Percentiles rank a stretch among this genome's conserved stretches.
Conservation (phyloP, 2,329 filamentous ascomycete genomes). For the Akanthomyces dipterigenus region DNA sequence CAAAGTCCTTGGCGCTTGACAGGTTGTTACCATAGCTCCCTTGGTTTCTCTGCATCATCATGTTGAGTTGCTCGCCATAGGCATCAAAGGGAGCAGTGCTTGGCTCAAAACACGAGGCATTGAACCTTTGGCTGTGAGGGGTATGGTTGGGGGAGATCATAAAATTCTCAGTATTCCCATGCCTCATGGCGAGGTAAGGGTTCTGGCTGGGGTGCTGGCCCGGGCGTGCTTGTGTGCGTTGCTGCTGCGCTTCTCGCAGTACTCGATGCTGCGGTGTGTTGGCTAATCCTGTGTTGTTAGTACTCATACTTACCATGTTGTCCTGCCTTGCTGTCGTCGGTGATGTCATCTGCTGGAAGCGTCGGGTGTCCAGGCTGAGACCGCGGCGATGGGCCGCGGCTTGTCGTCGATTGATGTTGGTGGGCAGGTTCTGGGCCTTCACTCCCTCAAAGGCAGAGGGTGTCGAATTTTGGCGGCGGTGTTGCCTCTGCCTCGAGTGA, state of each 20-base stretch:
- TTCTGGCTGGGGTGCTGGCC: slow-evolving; percentile 34
- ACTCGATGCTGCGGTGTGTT: slow-evolving; percentile 58
- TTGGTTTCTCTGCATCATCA: slow-evolving; percentile 42
- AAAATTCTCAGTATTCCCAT: slow-evolving; percentile 45
- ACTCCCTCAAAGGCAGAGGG: slow-evolving; percentile 69
- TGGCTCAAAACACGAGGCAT: slow-evolving; percentile 38
- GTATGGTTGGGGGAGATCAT: slow-evolving; percentile 50
- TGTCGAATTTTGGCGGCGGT: slow-evolving; percentile 84
- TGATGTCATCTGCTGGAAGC: slow-evolving; percentile 24
- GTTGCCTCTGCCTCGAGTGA: slow-evolving; percentile 50
- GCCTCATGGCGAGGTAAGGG: slow-evolving; percentile 24
- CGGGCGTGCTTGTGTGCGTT: slow-evolving; percentile 70
- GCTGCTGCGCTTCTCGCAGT: slow-evolving; percentile 87
- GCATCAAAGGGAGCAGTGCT: slow-evolving; percentile 41
- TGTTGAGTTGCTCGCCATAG: slow-evolving; percentile 36
- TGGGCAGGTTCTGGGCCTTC: slow-evolving; percentile 61
- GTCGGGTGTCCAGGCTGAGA: slow-evolving; percentile 72
- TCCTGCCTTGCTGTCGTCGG: slow-evolving; percentile 24
- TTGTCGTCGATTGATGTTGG: slow-evolving; percentile 32
- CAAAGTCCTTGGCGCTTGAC: slow-evolving; percentile 40
- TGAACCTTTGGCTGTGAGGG: slow-evolving; percentile 47
- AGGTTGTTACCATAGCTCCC: slow-evolving; percentile 35
- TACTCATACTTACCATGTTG: slow-evolving; percentile 43
- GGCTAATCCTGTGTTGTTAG: slow-evolving; percentile 52
- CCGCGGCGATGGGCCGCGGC: slow-evolving; percentile 66